Evolutionary conservation across 2,329 filamentous ascomycete species (phyloP).

Genomic region (Elsinoe australis): DNA sequence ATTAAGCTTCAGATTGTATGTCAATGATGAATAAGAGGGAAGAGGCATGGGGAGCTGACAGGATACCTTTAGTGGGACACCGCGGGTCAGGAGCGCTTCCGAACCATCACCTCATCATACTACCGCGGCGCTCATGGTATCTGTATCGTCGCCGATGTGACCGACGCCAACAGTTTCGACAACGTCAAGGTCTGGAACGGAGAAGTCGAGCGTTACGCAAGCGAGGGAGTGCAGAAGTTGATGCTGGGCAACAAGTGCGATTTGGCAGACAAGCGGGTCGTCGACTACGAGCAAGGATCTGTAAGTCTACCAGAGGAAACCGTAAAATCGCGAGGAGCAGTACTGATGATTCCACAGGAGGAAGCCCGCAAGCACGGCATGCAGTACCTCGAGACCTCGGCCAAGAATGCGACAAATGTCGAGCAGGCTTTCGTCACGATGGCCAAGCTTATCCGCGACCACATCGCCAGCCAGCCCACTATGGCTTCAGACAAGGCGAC

Average conservation of each 20-base stretch:
- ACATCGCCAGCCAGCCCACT: conserved; percentile 17
- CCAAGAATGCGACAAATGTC: conserved; percentile 99
- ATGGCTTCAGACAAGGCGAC: conserved; percentile 18
- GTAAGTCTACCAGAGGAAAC: conserved; percentile 47
- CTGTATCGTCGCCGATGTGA: conserved; percentile 99
- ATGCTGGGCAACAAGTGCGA: conserved; percentile 99
- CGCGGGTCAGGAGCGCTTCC: conserved; percentile 97
- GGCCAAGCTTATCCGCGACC: conserved; percentile 45
- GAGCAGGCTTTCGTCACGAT: conserved; percentile 99
- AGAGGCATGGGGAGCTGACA: conserved; percentile 15
- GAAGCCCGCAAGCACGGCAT: conserved; percentile 98
- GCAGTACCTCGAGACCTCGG: conserved; percentile 98
- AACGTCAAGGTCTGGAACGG: conserved; percentile 99
- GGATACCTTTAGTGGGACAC: conserved; percentile 76
- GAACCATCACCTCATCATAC: conserved; percentile 98
- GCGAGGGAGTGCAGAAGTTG: conserved; percentile 98
- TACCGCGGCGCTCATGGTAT: conserved; percentile 98
- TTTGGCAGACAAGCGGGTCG: conserved; percentile 99
- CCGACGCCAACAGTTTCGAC: conserved; percentile 99
- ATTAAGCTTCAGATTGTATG: conserved; percentile 98
- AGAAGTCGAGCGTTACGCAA: conserved; percentile 98
- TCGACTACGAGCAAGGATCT: conserved; percentile 99
- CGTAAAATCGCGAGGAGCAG: neutral
- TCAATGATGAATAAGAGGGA: conserved; percentile 21
- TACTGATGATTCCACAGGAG: conserved; percentile 54